Evolutionary conservation across 495 filamentous ascomycete species (phyloP).

Genomic region (Neurospora sp.): DNA sequence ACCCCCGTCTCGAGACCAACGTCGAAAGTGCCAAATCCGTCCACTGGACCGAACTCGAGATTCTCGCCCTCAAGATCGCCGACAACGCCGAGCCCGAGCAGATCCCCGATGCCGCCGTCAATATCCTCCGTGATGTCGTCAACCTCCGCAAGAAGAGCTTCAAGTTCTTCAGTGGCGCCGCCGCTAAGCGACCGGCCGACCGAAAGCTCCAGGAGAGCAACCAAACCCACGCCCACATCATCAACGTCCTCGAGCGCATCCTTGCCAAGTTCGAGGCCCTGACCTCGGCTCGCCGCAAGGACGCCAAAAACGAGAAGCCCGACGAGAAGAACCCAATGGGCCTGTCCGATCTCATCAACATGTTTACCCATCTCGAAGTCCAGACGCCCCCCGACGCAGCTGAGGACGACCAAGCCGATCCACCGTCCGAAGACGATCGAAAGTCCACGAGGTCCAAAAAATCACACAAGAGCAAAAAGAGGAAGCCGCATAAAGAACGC

Average conservation of each 20-base stretch:
- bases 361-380: slow-evolving; percentile 19
- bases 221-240: slow-evolving; percentile 15
- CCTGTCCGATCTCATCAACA: slow-evolving; percentile 17
- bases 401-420: neutral
- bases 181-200: slow-evolving; percentile 6
- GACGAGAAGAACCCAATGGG: neutral
- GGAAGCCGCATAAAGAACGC: slow-evolving; percentile 9
- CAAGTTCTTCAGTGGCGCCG: slow-evolving; percentile 11
- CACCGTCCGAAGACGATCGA: slow-evolving; percentile 2
- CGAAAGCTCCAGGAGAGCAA: slow-evolving; percentile 13
- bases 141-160: slow-evolving; percentile 17
- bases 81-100: slow-evolving; percentile 14
- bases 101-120: slow-evolving; percentile 15
- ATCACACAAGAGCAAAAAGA: slow-evolving; percentile 11
- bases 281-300: neutral
- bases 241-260: slow-evolving; percentile 17
- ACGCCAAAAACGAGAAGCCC: neutral
- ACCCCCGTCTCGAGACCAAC: neutral
- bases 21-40: slow-evolving; percentile 5
- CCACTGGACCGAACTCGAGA: slow-evolving; percentile 15
- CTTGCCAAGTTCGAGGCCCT: slow-evolving; percentile 13
- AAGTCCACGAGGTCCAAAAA: neutral
- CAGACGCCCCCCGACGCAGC: slow-evolving; percentile 2
- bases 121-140: slow-evolving; percentile 20
- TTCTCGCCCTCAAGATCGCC: slow-evolving; percentile 10